Conservation (phyloP, 306 rosid genomes). For the Dicorynia guianensis region DNA sequence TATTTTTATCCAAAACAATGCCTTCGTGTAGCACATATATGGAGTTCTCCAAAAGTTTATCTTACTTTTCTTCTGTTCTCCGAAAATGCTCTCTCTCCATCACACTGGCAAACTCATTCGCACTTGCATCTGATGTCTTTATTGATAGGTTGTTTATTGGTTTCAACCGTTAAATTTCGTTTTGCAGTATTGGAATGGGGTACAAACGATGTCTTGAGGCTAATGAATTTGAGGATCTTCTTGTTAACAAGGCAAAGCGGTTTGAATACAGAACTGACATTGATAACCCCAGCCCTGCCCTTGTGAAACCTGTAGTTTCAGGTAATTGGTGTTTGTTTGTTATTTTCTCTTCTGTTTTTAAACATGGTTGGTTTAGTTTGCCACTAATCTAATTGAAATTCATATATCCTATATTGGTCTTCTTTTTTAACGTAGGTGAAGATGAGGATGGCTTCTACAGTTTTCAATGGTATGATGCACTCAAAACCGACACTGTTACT, state of each 20-base stretch:
- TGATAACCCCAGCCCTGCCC: constrained; percentile 41
- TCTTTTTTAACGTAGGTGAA: constrained; percentile 43
- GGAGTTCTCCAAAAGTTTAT: not conserved
- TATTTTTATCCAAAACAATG: not conserved
- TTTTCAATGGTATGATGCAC: constrained; percentile 53
- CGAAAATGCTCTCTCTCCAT: not conserved
- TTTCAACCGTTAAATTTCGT: not conserved
- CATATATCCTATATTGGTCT: not conserved
- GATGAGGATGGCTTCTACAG: constrained; percentile 46
- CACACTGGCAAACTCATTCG: no score
- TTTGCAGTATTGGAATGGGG: constrained; percentile 58
- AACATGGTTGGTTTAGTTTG: not conserved
- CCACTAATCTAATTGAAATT: not conserved
- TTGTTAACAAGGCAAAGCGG: constrained; percentile 53
- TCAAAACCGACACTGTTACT: constrained; percentile 38
- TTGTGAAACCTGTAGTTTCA: constrained; percentile 37
- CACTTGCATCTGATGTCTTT: not conserved
- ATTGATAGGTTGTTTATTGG: not conserved
- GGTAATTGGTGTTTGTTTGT: constrained; percentile 42
- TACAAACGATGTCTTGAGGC: constrained; percentile 58
- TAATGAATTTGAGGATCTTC: constrained; percentile 53
- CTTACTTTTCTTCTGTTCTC: not conserved
- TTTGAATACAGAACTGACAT: constrained; percentile 42
- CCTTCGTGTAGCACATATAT: no score
- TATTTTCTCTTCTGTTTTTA: not conserved